Base-by-base conservation (phyloP, 306 rosid species). In the Vigna reflexopilosa region DNA sequence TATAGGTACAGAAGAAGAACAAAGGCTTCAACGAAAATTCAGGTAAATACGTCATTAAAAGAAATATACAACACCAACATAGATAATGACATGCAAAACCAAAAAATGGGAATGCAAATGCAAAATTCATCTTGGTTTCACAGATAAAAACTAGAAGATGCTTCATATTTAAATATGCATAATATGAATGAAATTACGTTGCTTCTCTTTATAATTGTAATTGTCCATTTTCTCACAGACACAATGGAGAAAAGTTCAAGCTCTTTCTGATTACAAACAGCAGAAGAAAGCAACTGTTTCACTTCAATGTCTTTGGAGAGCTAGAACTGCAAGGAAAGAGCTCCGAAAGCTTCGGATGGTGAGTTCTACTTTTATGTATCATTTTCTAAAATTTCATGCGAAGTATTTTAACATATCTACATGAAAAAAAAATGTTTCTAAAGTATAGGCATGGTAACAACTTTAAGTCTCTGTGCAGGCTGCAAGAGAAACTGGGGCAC, bases 401-500 rank as follows among this genome's bases (percentile, higher is more conserved):
- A 67, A 10, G 50, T 55, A 3, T 74, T 28, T 24, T 17, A 9
- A 10, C 74, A 65, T 34, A 77, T 63, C 28, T 55, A 8, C 22
- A 28, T 45, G 57, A 55, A 47, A 61, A 32, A 75, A 59, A 76
- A 26, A 28, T 38, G 44, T 8, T 77, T 36, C 26, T 50, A 72
- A 71, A 82, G n/a, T 78, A 62, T 2, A 83, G 68, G 74, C 40
- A 62, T 65, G 69, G 63, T 74, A 68, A 87, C 44, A 13, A 58
- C 19, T 8, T 28, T n/a, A 75, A 54, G 48, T 24, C 61, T 15
- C 54, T 77, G 77, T 82, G 70, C 77, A 93, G 98, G 98, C 94
- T 82, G 96, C 98, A 77, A 89, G 94, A 85, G 98, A 93, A 63
- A 87, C 96, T 0, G 98, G 98, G 8, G 98, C 96, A 56, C 98